Evolutionary conservation across 1,284 basidiomycete species (phyloP).

Genomic region (Marasmius fiardii): DNA sequence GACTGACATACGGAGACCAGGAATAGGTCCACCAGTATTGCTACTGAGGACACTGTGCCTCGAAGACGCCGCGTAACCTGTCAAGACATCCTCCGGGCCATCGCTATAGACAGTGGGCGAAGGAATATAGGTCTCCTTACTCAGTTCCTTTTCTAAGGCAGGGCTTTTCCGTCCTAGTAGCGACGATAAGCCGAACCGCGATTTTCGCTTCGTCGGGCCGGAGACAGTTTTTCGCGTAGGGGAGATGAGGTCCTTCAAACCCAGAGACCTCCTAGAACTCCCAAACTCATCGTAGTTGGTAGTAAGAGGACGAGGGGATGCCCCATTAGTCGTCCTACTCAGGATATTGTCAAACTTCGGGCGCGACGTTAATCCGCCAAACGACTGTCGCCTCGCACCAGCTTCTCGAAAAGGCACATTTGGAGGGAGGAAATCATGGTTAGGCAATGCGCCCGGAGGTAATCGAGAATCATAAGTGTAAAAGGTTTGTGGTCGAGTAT

Average conservation of each 20-base stretch:
- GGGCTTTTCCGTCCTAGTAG: constrained; percentile 62
- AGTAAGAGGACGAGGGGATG: constrained; percentile 29
- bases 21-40: constrained; percentile 17
- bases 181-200: constrained; percentile 62
- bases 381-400: constrained; percentile 69
- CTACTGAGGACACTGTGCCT: constrained; percentile 37
- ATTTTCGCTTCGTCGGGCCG: constrained; percentile 57
- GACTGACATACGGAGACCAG: constrained; percentile 49
- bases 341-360: constrained; percentile 37
- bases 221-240: constrained; percentile 10
- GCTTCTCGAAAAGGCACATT: constrained; percentile 56
- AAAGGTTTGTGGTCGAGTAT: constrained; percentile 61
- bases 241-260: constrained; percentile 21
- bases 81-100: background rate
- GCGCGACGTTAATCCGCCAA: constrained; percentile 57
- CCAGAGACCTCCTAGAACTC: constrained; percentile 54
- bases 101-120: constrained; percentile 28
- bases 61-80: background rate
- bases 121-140: constrained; percentile 26
- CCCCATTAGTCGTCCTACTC: constrained; percentile 14
- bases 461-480: constrained; percentile 56
- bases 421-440: constrained; percentile 54
- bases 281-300: constrained; percentile 65
- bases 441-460: constrained; percentile 35
- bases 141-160: constrained; percentile 28